Conservation (phyloP, 108 stramenopile species). For the Pseudonitzschia delicatissima region DNA sequence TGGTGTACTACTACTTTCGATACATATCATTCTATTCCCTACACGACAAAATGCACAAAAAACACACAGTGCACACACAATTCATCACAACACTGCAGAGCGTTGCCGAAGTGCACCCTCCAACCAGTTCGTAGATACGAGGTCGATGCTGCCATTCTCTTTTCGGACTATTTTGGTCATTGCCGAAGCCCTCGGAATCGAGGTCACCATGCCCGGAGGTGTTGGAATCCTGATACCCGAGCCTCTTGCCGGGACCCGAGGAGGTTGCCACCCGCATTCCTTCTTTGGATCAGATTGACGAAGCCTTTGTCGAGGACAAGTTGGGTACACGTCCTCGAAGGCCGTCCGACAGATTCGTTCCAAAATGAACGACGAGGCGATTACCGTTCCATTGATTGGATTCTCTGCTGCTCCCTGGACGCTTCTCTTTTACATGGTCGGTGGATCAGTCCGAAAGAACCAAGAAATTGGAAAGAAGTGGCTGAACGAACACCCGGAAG, state of each 20-base stretch:
- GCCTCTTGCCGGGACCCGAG: constrained; percentile 66
- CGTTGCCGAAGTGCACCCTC: constrained; percentile 93
- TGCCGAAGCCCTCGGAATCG: constrained; percentile 81
- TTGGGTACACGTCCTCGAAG: constrained; percentile 87
- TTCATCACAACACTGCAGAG: constrained; percentile 34
- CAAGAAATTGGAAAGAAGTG: constrained; percentile 77
- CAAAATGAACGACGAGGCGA: constrained; percentile 79
- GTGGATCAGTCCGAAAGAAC: constrained; percentile 91
- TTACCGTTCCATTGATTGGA: constrained; percentile 87
- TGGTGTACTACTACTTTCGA: too few species aligned
- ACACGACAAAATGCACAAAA: background rate
- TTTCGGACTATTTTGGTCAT: constrained; percentile 95
- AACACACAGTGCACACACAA: background rate
- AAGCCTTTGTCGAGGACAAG: constrained; percentile 67
- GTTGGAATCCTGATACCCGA: constrained; percentile 90
- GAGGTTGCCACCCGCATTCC: constrained; percentile 81
- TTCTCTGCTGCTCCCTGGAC: constrained; percentile 97
- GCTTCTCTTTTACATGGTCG: constrained; percentile 94
- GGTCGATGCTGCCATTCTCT: constrained; percentile 93
- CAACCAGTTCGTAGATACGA: constrained; percentile 91
- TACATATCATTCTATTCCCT: too few species aligned
- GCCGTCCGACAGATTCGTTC: constrained; percentile 68
- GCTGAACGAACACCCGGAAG: constrained; percentile 77
- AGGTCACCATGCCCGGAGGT: constrained; percentile 94
- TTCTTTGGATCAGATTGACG: constrained; percentile 43